phyloP scores from a whole-genome alignment of 768 basidiomycete genomes.

The Chalciporus pseudorubinellus region DNA sequence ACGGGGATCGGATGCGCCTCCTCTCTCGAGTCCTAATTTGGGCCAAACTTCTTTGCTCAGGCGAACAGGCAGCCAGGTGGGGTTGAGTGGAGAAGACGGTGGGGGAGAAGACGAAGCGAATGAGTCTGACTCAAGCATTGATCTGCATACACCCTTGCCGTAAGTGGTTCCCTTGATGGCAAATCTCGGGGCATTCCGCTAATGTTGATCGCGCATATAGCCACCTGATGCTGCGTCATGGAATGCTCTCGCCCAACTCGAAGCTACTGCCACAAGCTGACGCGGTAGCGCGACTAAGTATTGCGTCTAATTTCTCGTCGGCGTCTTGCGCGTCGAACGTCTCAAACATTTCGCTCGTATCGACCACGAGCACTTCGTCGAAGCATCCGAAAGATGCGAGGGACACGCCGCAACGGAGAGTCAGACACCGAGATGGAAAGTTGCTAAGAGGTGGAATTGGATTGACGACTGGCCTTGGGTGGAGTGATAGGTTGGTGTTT shows the following conservation, averaged over 20 bases:
- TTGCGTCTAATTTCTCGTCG: constrained; percentile 23
- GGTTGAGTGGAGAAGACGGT: constrained; percentile 3
- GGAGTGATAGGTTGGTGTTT: constrained; percentile 63
- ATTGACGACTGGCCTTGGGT: constrained; percentile 68
- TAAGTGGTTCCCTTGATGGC: constrained; percentile 35
- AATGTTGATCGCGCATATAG: constrained; percentile 31
- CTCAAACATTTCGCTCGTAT: constrained; percentile 26
- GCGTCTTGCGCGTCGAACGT: constrained; percentile 27
- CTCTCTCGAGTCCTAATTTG: constrained; percentile 7
- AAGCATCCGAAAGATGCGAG: constrained; percentile 48
- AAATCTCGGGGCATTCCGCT: neutral
- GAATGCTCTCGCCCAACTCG: constrained; percentile 63
- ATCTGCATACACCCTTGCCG: constrained; percentile 69
- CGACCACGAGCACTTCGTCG: constrained; percentile 22
- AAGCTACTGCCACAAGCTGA: constrained; percentile 47
- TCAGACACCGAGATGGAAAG: constrained; percentile 60
- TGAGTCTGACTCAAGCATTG: constrained; percentile 63
- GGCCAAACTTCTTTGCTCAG: neutral
- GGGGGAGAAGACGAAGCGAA: constrained; percentile 32
- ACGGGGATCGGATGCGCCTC: constrained; percentile 8
- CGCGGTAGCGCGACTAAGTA: constrained; percentile 21
- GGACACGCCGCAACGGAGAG: constrained; percentile 54
- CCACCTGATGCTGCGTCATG: constrained; percentile 64
- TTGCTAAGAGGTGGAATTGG: constrained; percentile 61
- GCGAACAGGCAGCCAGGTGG: neutral